phyloP scores from a whole-genome alignment of 768 basidiomycete species.

The Pholiota microspora region DNA sequence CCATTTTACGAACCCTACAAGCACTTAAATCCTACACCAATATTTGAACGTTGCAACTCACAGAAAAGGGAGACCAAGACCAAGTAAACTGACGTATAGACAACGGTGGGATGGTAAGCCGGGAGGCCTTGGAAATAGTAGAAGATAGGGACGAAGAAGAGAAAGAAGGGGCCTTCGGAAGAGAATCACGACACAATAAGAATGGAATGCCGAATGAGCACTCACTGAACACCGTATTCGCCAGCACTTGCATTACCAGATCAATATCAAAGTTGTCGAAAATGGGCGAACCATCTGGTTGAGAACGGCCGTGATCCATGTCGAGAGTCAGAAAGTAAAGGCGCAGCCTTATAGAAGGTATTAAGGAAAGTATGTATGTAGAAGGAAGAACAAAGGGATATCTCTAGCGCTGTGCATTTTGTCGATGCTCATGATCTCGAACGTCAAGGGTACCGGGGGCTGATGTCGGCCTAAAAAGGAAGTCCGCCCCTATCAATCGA shows the following conservation, averaged over 20 bases:
- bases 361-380: constrained; percentile 11
- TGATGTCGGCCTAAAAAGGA: neutral
- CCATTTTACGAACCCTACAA: constrained; percentile 67
- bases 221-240: constrained; percentile 79
- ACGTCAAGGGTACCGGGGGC: neutral
- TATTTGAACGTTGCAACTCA: constrained; percentile 36
- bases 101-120: constrained; percentile 47
- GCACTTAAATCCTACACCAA: neutral
- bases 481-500: neutral
- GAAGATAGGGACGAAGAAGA: constrained; percentile 76
- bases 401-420: neutral
- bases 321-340: constrained; percentile 20
- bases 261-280: constrained; percentile 78
- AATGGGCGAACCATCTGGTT: constrained; percentile 43
- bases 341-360: constrained; percentile 27
- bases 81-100: constrained; percentile 54
- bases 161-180: constrained; percentile 76
- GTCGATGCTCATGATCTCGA: constrained; percentile 9
- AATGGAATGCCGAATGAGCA: constrained; percentile 4
- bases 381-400: neutral
- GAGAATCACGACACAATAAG: constrained; percentile 1
- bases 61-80: constrained; percentile 62
- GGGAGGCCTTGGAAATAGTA: constrained; percentile 68
- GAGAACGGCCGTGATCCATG: constrained; percentile 27
- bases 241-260: constrained; percentile 73